Percentiles rank a stretch among this genome's conserved stretches.
phyloP scores from a whole-genome alignment of 495 filamentous ascomycete genomes.

The Penicillium cinerascens region DNA sequence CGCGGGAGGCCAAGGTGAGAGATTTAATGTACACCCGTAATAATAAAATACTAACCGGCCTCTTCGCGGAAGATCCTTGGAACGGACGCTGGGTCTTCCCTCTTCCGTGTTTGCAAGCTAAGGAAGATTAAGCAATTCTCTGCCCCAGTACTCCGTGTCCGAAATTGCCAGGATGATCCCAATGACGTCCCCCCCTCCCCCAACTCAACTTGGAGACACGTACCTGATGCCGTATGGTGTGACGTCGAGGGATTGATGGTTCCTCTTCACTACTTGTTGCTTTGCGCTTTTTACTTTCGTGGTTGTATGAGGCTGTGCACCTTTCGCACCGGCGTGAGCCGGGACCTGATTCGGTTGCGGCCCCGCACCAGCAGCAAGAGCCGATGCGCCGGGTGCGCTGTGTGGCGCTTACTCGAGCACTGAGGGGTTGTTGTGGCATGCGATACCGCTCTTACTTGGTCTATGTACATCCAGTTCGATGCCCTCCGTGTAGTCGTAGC shows the following conservation, averaged over 20 bases:
- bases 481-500: neutral
- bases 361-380: conserved; percentile 21
- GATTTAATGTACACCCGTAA: conserved; percentile 13
- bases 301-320: conserved; percentile 23
- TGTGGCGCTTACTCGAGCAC: conserved; percentile 20
- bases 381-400: conserved; percentile 16
- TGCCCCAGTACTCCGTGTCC: conserved; percentile 4
- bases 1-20: conserved; percentile 15
- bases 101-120: conserved; percentile 23
- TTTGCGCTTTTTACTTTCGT: neutral
- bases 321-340: neutral
- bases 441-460: neutral
- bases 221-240: neutral
- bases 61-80: conserved; percentile 20
- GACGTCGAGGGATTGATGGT: conserved; percentile 1
- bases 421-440: neutral
- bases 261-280: neutral
- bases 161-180: conserved; percentile 14
- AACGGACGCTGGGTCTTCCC: conserved; percentile 24
- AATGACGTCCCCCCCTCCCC: conserved; percentile 17
- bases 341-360: conserved; percentile 19
- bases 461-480: no score
- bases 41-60: neutral
- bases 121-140: conserved; percentile 25
- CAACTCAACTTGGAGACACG: neutral